Evolutionary conservation across 1,284 basidiomycete species (phyloP), one percentile per base, ranked within the genome.

Genomic region (Hemileia vastatrix): DNA sequence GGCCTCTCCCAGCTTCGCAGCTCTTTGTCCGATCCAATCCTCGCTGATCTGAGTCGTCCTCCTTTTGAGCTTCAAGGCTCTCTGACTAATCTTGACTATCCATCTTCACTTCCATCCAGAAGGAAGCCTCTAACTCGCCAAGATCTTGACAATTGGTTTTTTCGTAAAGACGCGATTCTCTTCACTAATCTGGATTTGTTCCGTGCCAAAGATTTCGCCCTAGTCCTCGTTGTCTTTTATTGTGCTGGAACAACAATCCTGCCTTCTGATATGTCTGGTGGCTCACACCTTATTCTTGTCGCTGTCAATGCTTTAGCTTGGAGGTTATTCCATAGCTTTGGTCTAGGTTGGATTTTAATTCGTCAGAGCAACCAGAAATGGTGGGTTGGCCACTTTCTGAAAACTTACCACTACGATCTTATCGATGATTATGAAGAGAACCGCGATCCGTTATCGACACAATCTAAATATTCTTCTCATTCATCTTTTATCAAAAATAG

Each of bases 341-440:
- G 88, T 0, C 82, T 98, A 3, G 94, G 94, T 0, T 77, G 85
- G 36, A 79, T 94, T 6, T 81, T 98, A 24, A 83, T 83, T 33
- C 87, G 86, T 1, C 94, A 98, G 78, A 87, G 87, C 67, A 81
- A 86, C 73, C 83, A 79, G 74, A 92, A 91, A 77, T 96, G 88
- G 81, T 79, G 96, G 53, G 92, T 98, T 27, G 80, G 90, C 64
- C 94, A 97, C 76, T 98, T 88, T 76, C 77, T 97, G 69, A 93
- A 93, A 79, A 84, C 76, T 50, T 77, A 77, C 62, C 84, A 90
- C 67, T 92, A 93, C 76, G 65, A 66, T 45, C 64, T 64, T 43
- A 66, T 47, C 9, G 70, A 70, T 27, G 67, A 78, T 77, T 67
- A 79, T 78, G 66, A 68, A 48, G 82, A 84, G 65, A 80, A 72